Percentiles rank a stretch among this genome's conserved stretches.
These are phyloP conservation scores for Boletus sp. DNA, from an alignment of 768 basidiomycete genomes.

Conservation along the genomic window DNA sequence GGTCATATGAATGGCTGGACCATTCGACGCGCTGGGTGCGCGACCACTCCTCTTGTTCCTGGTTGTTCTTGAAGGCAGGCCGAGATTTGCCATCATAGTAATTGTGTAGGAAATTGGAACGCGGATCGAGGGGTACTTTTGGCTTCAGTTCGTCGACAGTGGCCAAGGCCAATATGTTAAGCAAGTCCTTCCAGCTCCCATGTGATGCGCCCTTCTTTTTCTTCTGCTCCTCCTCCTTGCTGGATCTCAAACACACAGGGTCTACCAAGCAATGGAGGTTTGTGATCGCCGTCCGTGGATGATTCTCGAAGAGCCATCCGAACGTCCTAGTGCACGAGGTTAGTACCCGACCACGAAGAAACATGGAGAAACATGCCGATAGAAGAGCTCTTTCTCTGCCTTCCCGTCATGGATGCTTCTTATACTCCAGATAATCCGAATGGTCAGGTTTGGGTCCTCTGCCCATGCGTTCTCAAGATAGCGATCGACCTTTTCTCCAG, in stretches of 20 bases:
- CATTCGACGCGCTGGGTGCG: conserved; percentile 18
- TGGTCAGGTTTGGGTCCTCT: conserved; percentile 55
- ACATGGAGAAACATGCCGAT: conserved; percentile 37
- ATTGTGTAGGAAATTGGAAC: conserved; percentile 28
- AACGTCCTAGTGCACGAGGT: conserved; percentile 39
- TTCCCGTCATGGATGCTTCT: conserved; percentile 74
- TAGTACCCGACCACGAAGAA: neutral
- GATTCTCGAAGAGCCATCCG: conserved; percentile 67
- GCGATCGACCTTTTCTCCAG: conserved; percentile 25
- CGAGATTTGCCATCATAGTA: conserved; percentile 19
- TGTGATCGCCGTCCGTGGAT: conserved; percentile 65
- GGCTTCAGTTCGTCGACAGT: conserved; percentile 47
- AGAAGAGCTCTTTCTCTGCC: conserved; percentile 58
- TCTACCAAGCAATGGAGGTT: conserved; percentile 57
- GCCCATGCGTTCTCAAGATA: conserved; percentile 53
- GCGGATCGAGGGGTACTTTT: neutral
- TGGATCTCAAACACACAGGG: conserved; percentile 41
- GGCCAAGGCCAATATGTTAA: conserved; percentile 65
- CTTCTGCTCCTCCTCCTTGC: neutral
- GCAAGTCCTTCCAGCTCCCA: conserved; percentile 76
- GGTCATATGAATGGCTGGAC: conserved; percentile 31
- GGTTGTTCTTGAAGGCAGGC: conserved; percentile 24
- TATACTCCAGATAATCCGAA: conserved; percentile 65
- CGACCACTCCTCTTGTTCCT: conserved; percentile 26
- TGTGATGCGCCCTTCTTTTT: conserved; percentile 35